A percentile compares a stretch with the other conserved stretches of the same genome.
These are phyloP conservation scores for Clitopilus passeckerianus DNA, from an alignment of 768 basidiomycete species.

Conservation along the genomic window DNA sequence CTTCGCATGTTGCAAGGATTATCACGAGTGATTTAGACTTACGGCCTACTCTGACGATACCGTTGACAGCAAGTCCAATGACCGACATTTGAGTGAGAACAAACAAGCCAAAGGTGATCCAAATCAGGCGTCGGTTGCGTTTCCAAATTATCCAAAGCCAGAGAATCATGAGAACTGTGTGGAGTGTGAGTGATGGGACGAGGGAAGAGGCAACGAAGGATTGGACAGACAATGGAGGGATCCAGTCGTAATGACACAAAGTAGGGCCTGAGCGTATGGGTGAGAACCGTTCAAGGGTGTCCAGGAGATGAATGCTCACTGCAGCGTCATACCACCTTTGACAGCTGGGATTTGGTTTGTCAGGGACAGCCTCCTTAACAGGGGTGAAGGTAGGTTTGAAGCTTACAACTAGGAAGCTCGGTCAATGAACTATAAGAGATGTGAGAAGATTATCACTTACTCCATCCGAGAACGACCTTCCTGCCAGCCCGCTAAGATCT, in stretches of 20 bases:
- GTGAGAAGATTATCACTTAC: conserved; percentile 1
- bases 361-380: neutral
- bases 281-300: neutral
- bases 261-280: conserved; percentile 14
- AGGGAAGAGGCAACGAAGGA: neutral
- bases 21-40: conserved; percentile 2
- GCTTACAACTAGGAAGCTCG: conserved; percentile 7
- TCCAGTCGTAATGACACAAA: conserved; percentile 29
- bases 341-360: conserved; percentile 6
- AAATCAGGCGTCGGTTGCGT: conserved; percentile 18
- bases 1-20: neutral
- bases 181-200: neutral
- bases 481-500: neutral
- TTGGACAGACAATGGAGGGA: conserved; percentile 26
- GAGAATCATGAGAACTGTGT: conserved; percentile 31
- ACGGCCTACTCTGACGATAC: conserved; percentile 22
- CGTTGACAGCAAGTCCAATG: conserved; percentile 16
- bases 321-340: conserved; percentile 10
- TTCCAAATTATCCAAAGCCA: conserved; percentile 33
- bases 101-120: conserved; percentile 22
- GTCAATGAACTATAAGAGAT: too few species aligned
- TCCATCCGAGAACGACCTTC: neutral
- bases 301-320: neutral
- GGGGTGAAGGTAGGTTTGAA: neutral
- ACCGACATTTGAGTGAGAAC: conserved; percentile 21